phyloP scores from a whole-genome alignment of 129 eudicot species.

The Flaveria robusta region DNA sequence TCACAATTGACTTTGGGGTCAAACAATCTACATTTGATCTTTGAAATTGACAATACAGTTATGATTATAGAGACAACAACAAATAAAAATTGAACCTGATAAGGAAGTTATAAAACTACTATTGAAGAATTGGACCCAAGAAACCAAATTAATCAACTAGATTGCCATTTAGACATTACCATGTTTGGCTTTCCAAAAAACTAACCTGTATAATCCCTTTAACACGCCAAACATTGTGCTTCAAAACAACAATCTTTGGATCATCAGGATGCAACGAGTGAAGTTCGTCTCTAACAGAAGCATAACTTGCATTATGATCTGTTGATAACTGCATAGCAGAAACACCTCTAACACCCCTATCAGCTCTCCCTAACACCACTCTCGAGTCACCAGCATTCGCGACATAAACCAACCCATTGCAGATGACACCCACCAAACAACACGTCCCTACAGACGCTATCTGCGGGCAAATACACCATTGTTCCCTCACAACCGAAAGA shows the following conservation, averaged over 20 bases:
- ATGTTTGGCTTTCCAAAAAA: slow-evolving; percentile 13
- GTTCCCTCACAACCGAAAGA: slow-evolving; percentile 62
- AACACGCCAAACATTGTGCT: slow-evolving; percentile 95
- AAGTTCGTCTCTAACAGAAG: slow-evolving; percentile 80
- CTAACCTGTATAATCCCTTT: slow-evolving; percentile 94
- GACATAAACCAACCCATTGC: slow-evolving; percentile 64
- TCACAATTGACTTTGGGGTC: slow-evolving; percentile 12
- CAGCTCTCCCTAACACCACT: slow-evolving; percentile 81
- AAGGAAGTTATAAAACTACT: neutral
- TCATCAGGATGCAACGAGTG: slow-evolving; percentile 73
- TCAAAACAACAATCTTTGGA: slow-evolving; percentile 76
- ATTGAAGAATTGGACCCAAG: neutral
- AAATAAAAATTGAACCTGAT: neutral
- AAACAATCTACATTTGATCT: neutral
- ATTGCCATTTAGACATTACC: neutral
- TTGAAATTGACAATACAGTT: neutral
- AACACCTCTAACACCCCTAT: slow-evolving; percentile 55
- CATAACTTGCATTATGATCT: slow-evolving; percentile 80
- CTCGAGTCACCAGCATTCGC: slow-evolving; percentile 99
- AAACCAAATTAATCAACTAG: neutral
- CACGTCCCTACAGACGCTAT: slow-evolving; percentile 87
- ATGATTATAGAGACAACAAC: neutral
- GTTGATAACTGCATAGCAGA: slow-evolving; percentile 75
- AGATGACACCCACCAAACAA: slow-evolving; percentile 83
- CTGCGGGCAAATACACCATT: slow-evolving; percentile 69